Evolutionary conservation across 139 green algal genomes (phyloP), one percentile per base, ranked within the genome.

Genomic region (Desmodesmus armatus): DNA sequence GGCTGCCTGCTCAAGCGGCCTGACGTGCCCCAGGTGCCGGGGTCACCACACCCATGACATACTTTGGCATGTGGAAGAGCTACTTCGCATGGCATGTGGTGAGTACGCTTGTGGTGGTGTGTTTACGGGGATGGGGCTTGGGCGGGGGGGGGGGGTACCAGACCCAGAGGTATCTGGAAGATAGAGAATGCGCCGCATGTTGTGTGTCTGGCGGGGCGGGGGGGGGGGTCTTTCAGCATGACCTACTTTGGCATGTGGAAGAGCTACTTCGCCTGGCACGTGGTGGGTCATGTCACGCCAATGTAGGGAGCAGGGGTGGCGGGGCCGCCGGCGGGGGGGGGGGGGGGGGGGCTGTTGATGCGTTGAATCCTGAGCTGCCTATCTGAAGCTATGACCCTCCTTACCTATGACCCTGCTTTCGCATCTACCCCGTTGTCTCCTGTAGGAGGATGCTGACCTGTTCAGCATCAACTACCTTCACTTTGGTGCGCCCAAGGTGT

Each of bases 381-480:
- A n/a, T n/a, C n/a, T n/a, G n/a, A n/a, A n/a, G n/a, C n/a, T n/a
- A n/a, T n/a, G n/a, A n/a, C n/a, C n/a, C n/a, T n/a, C n/a, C n/a
- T n/a, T n/a, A n/a, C n/a, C n/a, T n/a, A n/a, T n/a, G n/a, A n/a
- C n/a, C n/a, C n/a, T n/a, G n/a, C 17, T 62, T 17, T 62, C 0
- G 51, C 51, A 27, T 62, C 51, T 62, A 19, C 65, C 33, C 71
- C 71, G 85, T 73, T 58, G 5, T 5, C 49, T 9, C 37, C 2
- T 74, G 47, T 66, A 93, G 86, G 97, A 99, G 90, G 97, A 99
- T 83, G 88, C 95, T 29, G 97, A 99, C 87, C 90, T 99, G 33
- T 93, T 95, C 65, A 95, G 88, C 82, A 93, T 99, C 72, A 99
- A 99, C 92, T 99, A 96, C 91, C 89, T 99, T 62, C 97, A 99